phyloP scores from a whole-genome alignment of 1,284 basidiomycete species.

The Ustilago vetiveriae region DNA sequence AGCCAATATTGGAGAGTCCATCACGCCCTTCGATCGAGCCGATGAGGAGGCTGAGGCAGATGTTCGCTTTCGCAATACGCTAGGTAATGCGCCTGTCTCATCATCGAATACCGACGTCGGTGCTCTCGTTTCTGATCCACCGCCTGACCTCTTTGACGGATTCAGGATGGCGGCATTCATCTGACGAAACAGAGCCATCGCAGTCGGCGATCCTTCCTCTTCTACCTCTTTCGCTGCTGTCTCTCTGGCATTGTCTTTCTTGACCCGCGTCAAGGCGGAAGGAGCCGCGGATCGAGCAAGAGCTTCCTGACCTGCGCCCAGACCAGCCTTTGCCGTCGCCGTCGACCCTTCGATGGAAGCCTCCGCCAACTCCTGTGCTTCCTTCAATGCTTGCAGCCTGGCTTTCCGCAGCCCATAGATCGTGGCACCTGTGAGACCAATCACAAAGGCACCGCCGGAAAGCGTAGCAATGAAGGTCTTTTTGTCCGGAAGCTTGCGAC shows the following conservation, averaged over 20 bases:
- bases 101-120: slow-evolving; percentile 48
- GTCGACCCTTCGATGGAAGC: slow-evolving; percentile 2
- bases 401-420: slow-evolving; percentile 46
- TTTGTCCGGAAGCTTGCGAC: slow-evolving; percentile 31
- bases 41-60: too few relatives aligned
- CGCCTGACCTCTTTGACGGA: slow-evolving; percentile 5
- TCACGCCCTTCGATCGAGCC: too few relatives aligned
- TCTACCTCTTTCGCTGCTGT: background rate
- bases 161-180: slow-evolving; percentile 34
- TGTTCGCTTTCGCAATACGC: slow-evolving; percentile 21
- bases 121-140: slow-evolving; percentile 3
- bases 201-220: background rate
- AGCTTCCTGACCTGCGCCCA: background rate
- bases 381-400: slow-evolving; percentile 30
- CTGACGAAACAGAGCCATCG: slow-evolving; percentile 22
- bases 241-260: background rate
- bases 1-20: too few relatives aligned
- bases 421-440: slow-evolving; percentile 39
- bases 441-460: slow-evolving; percentile 38
- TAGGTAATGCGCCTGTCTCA: slow-evolving; percentile 21
- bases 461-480: slow-evolving; percentile 49
- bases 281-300: background rate
- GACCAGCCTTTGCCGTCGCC: background rate
- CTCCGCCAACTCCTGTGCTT: slow-evolving; percentile 33
- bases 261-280: background rate